A percentile compares a stretch with the other conserved stretches of the same genome.
Conservation (phyloP, 2,329 filamentous ascomycete genomes). For the Arthrocladium fulminans region DNA sequence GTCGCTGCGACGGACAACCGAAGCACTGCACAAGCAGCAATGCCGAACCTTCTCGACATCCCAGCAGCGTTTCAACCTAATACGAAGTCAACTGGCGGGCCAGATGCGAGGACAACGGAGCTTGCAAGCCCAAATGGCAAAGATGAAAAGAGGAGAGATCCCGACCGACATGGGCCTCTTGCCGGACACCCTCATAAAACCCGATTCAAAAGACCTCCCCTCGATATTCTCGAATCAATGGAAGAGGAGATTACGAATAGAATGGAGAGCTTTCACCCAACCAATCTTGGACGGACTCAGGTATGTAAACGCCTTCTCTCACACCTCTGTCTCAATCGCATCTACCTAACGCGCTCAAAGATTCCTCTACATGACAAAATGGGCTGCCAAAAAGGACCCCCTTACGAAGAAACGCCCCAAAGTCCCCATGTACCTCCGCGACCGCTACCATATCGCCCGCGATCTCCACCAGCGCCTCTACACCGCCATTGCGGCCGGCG, state of each 20-base stretch:
- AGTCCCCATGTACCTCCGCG: slow-evolving; percentile 10
- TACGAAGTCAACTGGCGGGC: neutral
- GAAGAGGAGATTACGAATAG: slow-evolving; percentile 29
- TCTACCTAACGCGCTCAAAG: slow-evolving; percentile 14
- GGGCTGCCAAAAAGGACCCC: slow-evolving; percentile 12
- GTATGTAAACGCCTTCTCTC: slow-evolving; percentile 22
- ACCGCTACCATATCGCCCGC: slow-evolving; percentile 8
- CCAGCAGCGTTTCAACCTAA: neutral
- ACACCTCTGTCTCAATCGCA: no score
- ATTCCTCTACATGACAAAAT: slow-evolving; percentile 12
- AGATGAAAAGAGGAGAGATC: slow-evolving; percentile 12
- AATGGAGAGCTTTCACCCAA: slow-evolving; percentile 33
- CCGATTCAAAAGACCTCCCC: slow-evolving; percentile 10
- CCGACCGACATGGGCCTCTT: slow-evolving; percentile 15
- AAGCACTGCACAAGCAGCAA: neutral
- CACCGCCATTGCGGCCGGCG: slow-evolving; percentile 35
- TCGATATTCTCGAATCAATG: neutral
- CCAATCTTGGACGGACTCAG: slow-evolving; percentile 28
- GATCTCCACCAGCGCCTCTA: slow-evolving; percentile 41
- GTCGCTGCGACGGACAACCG: neutral
- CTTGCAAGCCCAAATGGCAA: slow-evolving; percentile 9
- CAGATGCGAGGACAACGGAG: slow-evolving; percentile 3
- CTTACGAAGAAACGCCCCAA: slow-evolving; percentile 11
- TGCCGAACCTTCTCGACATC: slow-evolving; percentile 5
- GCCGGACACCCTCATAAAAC: slow-evolving; percentile 13